Evolutionary conservation across 768 basidiomycete species (phyloP), one percentile per base, ranked within the genome.

Genomic region (Boletellus ananas): DNA sequence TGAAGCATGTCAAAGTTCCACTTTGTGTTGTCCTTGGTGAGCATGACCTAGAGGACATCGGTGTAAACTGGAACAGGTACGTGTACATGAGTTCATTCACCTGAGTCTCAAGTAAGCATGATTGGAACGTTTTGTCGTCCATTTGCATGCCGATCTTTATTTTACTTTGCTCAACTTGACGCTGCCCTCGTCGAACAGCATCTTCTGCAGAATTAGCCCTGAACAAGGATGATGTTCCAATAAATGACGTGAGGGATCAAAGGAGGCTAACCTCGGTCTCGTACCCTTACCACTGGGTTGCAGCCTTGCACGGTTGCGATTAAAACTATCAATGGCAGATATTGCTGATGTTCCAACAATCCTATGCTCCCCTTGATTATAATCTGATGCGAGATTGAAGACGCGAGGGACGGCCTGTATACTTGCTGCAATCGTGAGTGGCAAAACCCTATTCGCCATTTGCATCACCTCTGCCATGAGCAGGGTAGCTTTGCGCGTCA

Each of bases 1-100:
- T 89, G 81, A 46, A 98, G 73, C 17, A 84, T 79, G 11, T 97
- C 94, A 63, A 87, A 92, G 58, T 88, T 89, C 96, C 96, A 99
- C 59, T 89, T 93, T 6, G 80, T 79, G 54, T 90, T 83, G 57
- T 97, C 94, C 62, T 91, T 94, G 10, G 85, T 87, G 25, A 86
- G 74, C 74, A 90, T 86, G 12, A 95, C 88, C 89, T 91, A 56
- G 47, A 25, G 57, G 41, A 23, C 39, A 8, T n/a, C 17, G 41
- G 33, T 38, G 18, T 46, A 51, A 33, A 21, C 6, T 23, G 48
- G 36, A 29, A 13, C 16, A 34, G 14, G 35, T 18, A 50, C 37
- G 18, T 18, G 23, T 51, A 38, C 13, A 13, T 20, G 25, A 49
- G 46, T 1, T 12, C 12, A 64, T 64, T 52, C 45, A 92, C 92